Conservation (phyloP, 306 rosid species). For the Acmispon strigosus region DNA sequence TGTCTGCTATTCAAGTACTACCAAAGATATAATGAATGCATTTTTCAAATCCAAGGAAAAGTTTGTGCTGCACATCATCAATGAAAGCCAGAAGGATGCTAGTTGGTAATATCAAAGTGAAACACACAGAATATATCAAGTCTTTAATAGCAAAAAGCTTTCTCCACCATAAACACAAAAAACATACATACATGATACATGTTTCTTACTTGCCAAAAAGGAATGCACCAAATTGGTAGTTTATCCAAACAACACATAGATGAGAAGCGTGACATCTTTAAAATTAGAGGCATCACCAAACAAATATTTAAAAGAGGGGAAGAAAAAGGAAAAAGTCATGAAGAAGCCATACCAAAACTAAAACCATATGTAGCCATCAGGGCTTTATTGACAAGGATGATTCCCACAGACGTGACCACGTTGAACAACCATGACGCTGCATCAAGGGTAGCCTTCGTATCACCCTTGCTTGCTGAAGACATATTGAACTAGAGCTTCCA, state of each 20-base stretch:
- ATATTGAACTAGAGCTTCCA: constrained; percentile 33
- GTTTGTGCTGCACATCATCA: neutral
- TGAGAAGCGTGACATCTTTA: neutral
- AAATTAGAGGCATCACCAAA: constrained; percentile 6
- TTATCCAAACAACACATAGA: constrained; percentile 1
- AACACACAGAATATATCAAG: constrained; percentile 21
- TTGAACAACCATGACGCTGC: constrained; percentile 81
- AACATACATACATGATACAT: neutral
- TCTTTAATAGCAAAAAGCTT: neutral
- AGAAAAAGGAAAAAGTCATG: neutral
- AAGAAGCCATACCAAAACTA: constrained; percentile 52
- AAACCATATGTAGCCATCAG: constrained; percentile 77
- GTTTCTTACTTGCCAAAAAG: neutral
- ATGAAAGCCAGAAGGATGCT: constrained; percentile 1
- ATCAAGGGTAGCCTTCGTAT: constrained; percentile 65
- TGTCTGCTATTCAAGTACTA: constrained; percentile 7
- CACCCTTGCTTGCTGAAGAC: constrained; percentile 59
- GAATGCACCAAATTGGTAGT: neutral
- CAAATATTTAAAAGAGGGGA: constrained; percentile 4
- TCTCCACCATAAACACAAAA: neutral
- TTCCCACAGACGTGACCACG: constrained; percentile 81
- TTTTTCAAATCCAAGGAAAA: constrained; percentile 13
- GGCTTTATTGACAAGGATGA: constrained; percentile 75
- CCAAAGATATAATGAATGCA: neutral
- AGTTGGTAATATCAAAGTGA: neutral